These are phyloP conservation scores for Dioscorea cayenensis DNA, from an alignment of 116 monocot species.

Conservation along the genomic window DNA sequence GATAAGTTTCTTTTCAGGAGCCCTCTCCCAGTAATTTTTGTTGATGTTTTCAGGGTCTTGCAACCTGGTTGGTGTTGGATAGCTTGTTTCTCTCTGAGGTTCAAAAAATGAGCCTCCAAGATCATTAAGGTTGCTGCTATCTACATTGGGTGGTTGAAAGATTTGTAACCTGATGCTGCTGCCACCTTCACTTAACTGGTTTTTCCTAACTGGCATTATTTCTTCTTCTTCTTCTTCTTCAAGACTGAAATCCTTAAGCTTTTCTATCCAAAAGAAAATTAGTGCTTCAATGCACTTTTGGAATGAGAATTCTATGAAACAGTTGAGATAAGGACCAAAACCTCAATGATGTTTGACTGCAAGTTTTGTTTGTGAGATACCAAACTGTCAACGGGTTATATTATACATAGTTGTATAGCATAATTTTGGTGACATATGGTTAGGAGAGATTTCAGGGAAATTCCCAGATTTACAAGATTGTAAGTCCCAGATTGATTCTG, in stretches of 20 bases:
- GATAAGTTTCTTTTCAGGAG: constrained; percentile 34
- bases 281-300: neutral
- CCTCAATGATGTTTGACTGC: neutral
- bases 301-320: neutral
- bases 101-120: constrained; percentile 8
- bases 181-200: neutral
- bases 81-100: constrained; percentile 6
- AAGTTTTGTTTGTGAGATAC: neutral
- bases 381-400: too few species aligned
- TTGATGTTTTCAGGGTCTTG: neutral
- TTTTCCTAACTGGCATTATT: neutral
- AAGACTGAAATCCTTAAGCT: neutral
- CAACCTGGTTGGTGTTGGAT: neutral
- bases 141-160: neutral
- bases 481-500: too few species aligned
- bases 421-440: too few species aligned
- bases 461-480: too few species aligned
- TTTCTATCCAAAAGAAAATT: too few species aligned
- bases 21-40: neutral
- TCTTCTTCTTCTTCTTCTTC: too few species aligned
- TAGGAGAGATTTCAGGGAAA: too few species aligned
- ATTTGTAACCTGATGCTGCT: neutral
- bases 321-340: too few species aligned
- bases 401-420: too few species aligned
- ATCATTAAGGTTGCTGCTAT: neutral